Conservation (phyloP, 768 basidiomycete species). For the Leccinum obscurum region DNA sequence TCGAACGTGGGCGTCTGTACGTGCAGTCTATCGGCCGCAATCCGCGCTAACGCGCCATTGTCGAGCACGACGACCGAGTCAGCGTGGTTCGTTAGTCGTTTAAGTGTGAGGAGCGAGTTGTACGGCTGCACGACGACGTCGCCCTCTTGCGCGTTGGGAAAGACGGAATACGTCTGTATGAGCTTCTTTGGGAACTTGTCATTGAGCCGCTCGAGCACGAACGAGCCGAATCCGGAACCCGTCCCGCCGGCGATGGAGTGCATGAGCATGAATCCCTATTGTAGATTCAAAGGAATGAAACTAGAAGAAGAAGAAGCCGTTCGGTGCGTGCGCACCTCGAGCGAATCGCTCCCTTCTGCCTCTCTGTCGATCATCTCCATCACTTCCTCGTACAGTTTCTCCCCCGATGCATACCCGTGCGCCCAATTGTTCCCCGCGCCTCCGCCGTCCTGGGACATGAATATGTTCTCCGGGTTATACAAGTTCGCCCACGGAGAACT, state of each 20-base stretch:
- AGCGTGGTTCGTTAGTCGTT: slow-evolving; percentile 92
- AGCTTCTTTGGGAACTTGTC: slow-evolving; percentile 99
- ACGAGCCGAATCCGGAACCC: slow-evolving; percentile 98
- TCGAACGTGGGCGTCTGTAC: slow-evolving; percentile 85
- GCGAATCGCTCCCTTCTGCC: slow-evolving; percentile 94
- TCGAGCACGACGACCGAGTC: slow-evolving; percentile 98
- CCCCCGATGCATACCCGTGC: slow-evolving; percentile 88
- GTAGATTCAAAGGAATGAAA: background rate
- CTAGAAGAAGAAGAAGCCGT: background rate
- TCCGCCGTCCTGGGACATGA: slow-evolving; percentile 94
- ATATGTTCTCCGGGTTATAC: slow-evolving; percentile 99
- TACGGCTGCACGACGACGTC: slow-evolving; percentile 99
- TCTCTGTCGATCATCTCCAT: slow-evolving; percentile 99
- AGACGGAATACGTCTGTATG: slow-evolving; percentile 98
- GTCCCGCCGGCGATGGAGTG: slow-evolving; percentile 99
- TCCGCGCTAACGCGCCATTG: slow-evolving; percentile 89
- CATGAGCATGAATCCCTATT: slow-evolving; percentile 96
- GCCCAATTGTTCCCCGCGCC: slow-evolving; percentile 99
- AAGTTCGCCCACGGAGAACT: slow-evolving; percentile 79
- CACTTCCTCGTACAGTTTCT: slow-evolving; percentile 90
- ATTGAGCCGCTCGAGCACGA: slow-evolving; percentile 91
- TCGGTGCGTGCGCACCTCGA: slow-evolving; percentile 63
- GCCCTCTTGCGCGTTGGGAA: slow-evolving; percentile 89
- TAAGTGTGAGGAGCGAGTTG: slow-evolving; percentile 91
- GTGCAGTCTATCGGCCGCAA: slow-evolving; percentile 90